A percentile compares a stretch with the other conserved stretches of the same genome.
phyloP scores from a whole-genome alignment of 2,329 filamentous ascomycete species.

The Ustulina deusta region DNA sequence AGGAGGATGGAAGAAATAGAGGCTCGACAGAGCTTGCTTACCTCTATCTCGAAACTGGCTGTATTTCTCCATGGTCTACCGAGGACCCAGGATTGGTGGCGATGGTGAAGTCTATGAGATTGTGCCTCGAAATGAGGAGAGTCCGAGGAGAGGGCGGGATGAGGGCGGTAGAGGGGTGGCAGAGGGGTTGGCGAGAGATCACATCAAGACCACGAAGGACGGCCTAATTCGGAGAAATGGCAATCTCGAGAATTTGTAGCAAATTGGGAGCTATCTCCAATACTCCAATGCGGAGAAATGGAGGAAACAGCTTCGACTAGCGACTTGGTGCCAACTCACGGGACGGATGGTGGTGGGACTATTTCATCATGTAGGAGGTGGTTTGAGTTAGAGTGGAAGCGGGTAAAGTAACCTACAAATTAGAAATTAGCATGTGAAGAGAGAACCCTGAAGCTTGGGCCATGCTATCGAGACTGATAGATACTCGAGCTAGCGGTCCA shows the following conservation, averaged over 20 bases:
- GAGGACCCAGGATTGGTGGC: background rate
- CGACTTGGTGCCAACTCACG: slow-evolving; percentile 2
- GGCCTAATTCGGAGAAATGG: background rate
- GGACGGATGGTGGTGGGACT: slow-evolving; percentile 16
- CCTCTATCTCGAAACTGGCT: slow-evolving; percentile 93
- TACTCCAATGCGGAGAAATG: slow-evolving; percentile 3
- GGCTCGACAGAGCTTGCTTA: slow-evolving; percentile 52
- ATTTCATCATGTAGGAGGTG: slow-evolving; percentile 40
- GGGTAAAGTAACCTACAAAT: no score
- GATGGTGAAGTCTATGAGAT: background rate
- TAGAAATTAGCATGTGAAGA: slow-evolving; percentile 35
- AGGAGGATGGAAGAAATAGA: background rate
- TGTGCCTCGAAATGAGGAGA: background rate
- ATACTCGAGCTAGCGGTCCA: background rate
- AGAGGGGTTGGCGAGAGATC: slow-evolving; percentile 24
- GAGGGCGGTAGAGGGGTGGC: background rate
- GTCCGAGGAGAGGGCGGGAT: background rate
- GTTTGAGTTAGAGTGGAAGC: no score
- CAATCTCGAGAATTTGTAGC: background rate
- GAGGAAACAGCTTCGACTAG: background rate
- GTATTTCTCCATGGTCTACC: slow-evolving; percentile 84
- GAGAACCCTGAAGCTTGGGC: slow-evolving; percentile 19
- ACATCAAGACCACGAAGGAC: slow-evolving; percentile 15
- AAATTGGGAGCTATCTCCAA: slow-evolving; percentile 8
- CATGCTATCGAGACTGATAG: slow-evolving; percentile 18